Conservation (phyloP, 2,329 filamentous ascomycete species). For the Pezizomycotina sp. region DNA sequence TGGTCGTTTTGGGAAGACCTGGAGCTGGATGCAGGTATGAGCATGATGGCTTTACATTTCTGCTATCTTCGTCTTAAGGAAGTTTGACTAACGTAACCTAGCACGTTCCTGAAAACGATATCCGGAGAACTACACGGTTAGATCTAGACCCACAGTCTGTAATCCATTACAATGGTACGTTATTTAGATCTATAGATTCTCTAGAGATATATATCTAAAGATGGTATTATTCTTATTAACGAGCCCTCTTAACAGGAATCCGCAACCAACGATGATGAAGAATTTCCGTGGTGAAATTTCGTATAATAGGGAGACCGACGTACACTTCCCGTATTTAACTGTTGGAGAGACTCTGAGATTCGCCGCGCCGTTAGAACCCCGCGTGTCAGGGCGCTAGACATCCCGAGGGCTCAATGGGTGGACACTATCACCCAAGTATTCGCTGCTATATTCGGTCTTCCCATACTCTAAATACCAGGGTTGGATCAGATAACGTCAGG, state of each 20-base stretch:
- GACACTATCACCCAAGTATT: constrained; percentile 28
- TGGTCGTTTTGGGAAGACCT: constrained; percentile 59
- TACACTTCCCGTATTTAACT: constrained; percentile 35
- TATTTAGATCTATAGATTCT: constrained; percentile 8
- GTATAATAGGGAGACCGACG: constrained; percentile 37
- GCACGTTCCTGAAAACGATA: constrained; percentile 64
- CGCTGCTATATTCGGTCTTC: constrained; percentile 56
- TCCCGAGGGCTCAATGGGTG: constrained; percentile 8
- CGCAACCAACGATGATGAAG: constrained; percentile 57
- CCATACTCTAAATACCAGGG: constrained; percentile 50
- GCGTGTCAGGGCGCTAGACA: constrained; percentile 5
- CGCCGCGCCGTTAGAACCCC: constrained; percentile 24
- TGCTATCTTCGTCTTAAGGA: neutral
- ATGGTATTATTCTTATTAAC: too few species aligned
- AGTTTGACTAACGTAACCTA: constrained; percentile 48
- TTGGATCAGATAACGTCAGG: constrained; percentile 49
- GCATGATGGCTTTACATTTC: too few species aligned
- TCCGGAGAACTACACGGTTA: constrained; percentile 9
- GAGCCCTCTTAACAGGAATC: too few species aligned
- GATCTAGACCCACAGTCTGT: constrained; percentile 2
- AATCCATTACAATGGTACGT: constrained; percentile 12
- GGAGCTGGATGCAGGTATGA: constrained; percentile 58
- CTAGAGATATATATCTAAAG: too few species aligned
- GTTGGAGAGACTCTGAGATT: constrained; percentile 38
- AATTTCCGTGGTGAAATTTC: constrained; percentile 36